phyloP scores from a whole-genome alignment of 257 asterid species.

The Asclepias syriaca region DNA sequence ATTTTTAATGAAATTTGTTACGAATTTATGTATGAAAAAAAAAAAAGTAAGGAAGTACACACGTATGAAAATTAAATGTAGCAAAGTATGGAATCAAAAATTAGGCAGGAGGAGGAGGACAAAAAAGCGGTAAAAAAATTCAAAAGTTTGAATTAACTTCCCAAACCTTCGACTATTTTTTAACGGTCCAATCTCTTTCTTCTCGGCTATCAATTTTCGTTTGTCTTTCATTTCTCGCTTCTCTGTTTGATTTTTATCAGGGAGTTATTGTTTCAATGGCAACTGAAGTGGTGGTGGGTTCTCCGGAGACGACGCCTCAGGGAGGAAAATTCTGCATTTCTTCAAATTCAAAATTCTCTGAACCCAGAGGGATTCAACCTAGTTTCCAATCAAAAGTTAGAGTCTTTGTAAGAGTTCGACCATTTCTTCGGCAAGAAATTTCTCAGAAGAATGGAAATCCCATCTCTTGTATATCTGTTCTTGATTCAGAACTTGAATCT shows the following conservation, averaged over 20 bases:
- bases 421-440: slow-evolving; percentile 66
- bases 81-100: too few relatives aligned
- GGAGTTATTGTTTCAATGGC: slow-evolving; percentile 7
- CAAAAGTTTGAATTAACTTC: slow-evolving; percentile 13
- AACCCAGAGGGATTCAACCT: slow-evolving; percentile 17
- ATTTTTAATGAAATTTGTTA: too few relatives aligned
- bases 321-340: slow-evolving; percentile 28
- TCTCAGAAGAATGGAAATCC: slow-evolving; percentile 34
- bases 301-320: slow-evolving; percentile 22
- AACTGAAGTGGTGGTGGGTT: slow-evolving; percentile 18
- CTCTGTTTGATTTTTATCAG: too few relatives aligned
- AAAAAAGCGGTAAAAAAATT: slow-evolving; percentile 2
- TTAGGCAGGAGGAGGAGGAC: too few relatives aligned
- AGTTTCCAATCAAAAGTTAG: slow-evolving; percentile 50
- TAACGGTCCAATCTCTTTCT: slow-evolving; percentile 12
- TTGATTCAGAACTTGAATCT: slow-evolving; percentile 26
- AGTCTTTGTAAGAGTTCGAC: slow-evolving; percentile 68
- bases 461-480: slow-evolving; percentile 46
- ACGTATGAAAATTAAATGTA: too few relatives aligned
- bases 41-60: too few relatives aligned
- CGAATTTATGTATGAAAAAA: too few relatives aligned
- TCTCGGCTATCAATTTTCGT: not conserved
- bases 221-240: not conserved
- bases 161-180: not conserved
- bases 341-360: slow-evolving; percentile 20